Base-by-base conservation (phyloP, 106 monocot species). In the Hemerocallis citrina region DNA sequence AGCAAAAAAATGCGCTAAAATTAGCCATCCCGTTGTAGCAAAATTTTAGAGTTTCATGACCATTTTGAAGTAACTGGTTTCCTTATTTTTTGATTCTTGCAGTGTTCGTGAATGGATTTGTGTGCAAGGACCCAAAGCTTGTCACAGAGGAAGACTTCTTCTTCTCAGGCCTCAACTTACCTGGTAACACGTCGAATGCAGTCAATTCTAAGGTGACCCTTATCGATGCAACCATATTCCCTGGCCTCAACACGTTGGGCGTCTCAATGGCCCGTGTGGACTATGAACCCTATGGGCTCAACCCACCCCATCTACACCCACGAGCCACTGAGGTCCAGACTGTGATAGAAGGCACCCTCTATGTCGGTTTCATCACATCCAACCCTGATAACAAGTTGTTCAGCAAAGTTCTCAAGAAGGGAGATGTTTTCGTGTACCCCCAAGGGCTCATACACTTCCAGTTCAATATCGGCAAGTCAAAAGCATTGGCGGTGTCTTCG, bases 241-340 rank as follows among this genome's bases (percentile, higher is more conserved):
- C 88, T 0, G 88, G 82, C 7, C 67, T 83, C 41, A 88, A 88
- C 88, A 76, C 82, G 7, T 80, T 82, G 24, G 82, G 88, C 32
- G 58, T 82, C 43, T 86, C 86, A 49, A 50, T 79, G 42, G 14
- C 74, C 17, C 74, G 77, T 17, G 68, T 86, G 31, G 78, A 82
- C 65, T 86, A 55, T 59, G 80, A 71, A 1, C 80, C 75, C 7
- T 22, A 28, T 8, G 80, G 80, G 1, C 63, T 57, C 13, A 80
- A 80, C 62, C 80, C 75, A 2, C 80, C 80, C 16, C 80, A 80
- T 59, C 65, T 59, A 17, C 73, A 73, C 65, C 73, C 73, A 4
- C 45, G 73, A 11, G 73, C 73, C 29, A 73, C 73, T 23, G 73
- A 73, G 64, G 24, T 73, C 9, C 6, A 65, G n/a, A 59, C 66